These are phyloP conservation scores for Candida orba DNA, from an alignment of 805 yeast genomes.

Conservation along the genomic window DNA sequence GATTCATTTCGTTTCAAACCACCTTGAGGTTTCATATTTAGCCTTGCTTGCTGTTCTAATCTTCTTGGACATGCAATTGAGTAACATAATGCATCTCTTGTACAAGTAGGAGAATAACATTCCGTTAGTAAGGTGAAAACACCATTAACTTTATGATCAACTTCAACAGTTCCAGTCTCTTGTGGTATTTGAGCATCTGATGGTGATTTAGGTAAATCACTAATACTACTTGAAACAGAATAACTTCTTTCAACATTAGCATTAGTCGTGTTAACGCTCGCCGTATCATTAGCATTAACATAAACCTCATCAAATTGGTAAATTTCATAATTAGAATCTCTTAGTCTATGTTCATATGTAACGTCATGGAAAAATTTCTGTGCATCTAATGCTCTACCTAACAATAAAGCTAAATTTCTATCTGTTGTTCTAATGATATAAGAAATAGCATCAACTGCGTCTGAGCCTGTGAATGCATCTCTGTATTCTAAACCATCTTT, in stretches of 20 bases:
- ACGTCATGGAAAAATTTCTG: conserved; percentile 94
- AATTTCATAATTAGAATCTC: conserved; percentile 83
- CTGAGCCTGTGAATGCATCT: conserved; percentile 88
- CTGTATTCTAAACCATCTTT: conserved; percentile 90
- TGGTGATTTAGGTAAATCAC: background rate
- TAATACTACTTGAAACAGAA: conserved; percentile 18
- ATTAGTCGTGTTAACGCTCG: conserved; percentile 7
- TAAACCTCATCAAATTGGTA: conserved; percentile 69
- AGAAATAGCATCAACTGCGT: conserved; percentile 88
- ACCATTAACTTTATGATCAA: conserved; percentile 56
- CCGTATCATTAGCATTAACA: conserved; percentile 27
- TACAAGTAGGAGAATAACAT: conserved; percentile 96
- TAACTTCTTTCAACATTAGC: conserved; percentile 24
- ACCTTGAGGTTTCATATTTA: conserved; percentile 82
- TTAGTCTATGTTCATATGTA: conserved; percentile 83
- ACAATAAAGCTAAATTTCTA: conserved; percentile 76
- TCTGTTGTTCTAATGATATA: conserved; percentile 84
- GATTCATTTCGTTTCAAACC: conserved; percentile 74
- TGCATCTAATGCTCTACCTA: conserved; percentile 91
- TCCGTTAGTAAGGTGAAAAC: conserved; percentile 89
- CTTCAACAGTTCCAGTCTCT: conserved; percentile 15
- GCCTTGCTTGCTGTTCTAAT: conserved; percentile 89
- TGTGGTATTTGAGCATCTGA: background rate
- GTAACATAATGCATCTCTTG: conserved; percentile 81
- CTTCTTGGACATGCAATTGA: conserved; percentile 95